phyloP scores from a whole-genome alignment of 495 filamentous ascomycete species.

The Talaromyces ruber region DNA sequence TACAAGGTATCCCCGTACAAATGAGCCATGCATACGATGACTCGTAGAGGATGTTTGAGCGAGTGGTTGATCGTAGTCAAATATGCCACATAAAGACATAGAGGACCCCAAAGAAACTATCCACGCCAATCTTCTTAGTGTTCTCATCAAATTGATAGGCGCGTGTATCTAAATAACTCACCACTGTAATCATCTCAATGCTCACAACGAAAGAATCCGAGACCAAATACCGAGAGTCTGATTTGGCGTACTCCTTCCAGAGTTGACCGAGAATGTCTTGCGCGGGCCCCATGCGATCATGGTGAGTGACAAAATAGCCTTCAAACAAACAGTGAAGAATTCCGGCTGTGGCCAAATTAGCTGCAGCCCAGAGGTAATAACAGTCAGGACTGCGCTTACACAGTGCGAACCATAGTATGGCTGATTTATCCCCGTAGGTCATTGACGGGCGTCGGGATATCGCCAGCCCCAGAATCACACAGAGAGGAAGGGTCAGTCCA shows the following conservation, averaged over 20 bases:
- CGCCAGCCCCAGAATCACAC: conserved; percentile 38
- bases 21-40: conserved; percentile 67
- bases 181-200: conserved; percentile 75
- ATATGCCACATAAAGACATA: conserved; percentile 61
- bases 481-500: conserved; percentile 42
- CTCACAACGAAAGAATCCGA: conserved; percentile 73
- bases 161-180: conserved; percentile 28
- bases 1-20: conserved; percentile 83
- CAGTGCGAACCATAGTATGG: conserved; percentile 60
- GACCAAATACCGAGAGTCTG: conserved; percentile 76
- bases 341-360: conserved; percentile 39
- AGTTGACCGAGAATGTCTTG: conserved; percentile 67
- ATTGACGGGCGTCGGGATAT: conserved; percentile 38
- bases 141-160: background rate
- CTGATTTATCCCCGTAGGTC: conserved; percentile 39
- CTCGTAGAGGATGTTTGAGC: conserved; percentile 62
- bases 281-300: conserved; percentile 45
- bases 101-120: conserved; percentile 67
- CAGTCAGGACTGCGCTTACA: conserved; percentile 27
- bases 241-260: conserved; percentile 84
- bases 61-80: conserved; percentile 50
- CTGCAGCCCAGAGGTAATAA: background rate
- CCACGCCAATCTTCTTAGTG: background rate
- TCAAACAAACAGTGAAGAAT: conserved; percentile 74
- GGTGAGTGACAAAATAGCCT: conserved; percentile 71